Evolutionary conservation across 1,284 basidiomycete species (phyloP), one percentile per base, ranked within the genome.

Genomic region (Irpex rosettiformis): DNA sequence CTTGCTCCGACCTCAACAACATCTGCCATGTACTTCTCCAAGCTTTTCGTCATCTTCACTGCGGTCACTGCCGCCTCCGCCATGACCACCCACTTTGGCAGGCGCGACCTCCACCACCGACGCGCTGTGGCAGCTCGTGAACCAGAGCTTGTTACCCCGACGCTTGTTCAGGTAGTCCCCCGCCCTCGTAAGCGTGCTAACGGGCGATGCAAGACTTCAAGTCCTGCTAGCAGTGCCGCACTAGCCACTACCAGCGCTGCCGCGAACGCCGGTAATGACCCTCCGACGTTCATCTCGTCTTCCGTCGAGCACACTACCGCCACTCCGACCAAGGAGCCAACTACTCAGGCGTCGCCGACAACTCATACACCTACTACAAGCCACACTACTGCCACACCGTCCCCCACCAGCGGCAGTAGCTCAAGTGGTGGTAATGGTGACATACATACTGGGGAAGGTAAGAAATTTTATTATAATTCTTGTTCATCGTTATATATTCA

Each of bases 401-500:
- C 65, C 3, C 24, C 64, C 33, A 56, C 63, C 13, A 53, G 58
- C 18, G 30, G 61, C 25, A 49, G 48, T 8, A 18, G 60, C 28
- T 63, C 67, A 49, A 52, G 58, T 30, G 62, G 60, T 45, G 52
- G 47, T 54, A 58, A 58, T 28, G 58, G 59, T 21, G 83, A 81
- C 28, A 76, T 70, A 2, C 79, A 85, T 62, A 64, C 61, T 2
- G 86, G 86, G 22, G 68, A 85, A 62, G 85, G 82, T 80, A 16
- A 37, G 33, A 37, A 62, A n/a, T n/a, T n/a, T n/a, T n/a, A n/a
- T n/a, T 29, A 59, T 64, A 11, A 18, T 54, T 11, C 53, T 11
- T 48, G 25, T n/a, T 5, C 30, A 29, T 30, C 6, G 7, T 37
- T 7, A 51, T 16, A 7, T 40, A 18, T 49, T 27, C 43, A 4